phyloP scores from a whole-genome alignment of 768 basidiomycete species.

The Rhodosporidiobolus odoratus region DNA sequence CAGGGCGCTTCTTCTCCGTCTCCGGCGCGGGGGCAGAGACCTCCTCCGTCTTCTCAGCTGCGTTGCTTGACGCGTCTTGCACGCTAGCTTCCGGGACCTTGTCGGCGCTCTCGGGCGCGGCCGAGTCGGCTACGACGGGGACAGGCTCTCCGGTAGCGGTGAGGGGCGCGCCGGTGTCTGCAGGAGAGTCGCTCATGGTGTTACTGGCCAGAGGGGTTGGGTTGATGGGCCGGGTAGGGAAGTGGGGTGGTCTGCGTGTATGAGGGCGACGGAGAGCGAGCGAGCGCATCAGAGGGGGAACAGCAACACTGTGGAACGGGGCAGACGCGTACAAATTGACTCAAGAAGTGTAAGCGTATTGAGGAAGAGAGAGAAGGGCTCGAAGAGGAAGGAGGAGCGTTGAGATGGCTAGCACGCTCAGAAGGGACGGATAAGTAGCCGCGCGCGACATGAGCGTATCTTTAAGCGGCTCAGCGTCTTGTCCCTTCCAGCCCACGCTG shows the following conservation, averaged over 20 bases:
- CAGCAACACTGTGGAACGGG: not conserved
- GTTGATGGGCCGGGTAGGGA: not conserved
- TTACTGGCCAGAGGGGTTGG: not conserved
- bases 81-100: not conserved
- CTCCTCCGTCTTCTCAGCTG: not conserved
- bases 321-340: not conserved
- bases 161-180: not conserved
- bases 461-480: no score
- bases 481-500: no score
- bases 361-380: not conserved
- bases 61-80: not conserved
- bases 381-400: not conserved
- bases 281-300: not conserved
- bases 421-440: not conserved
- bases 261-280: not conserved
- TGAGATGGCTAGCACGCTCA: no score
- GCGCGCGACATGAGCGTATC: no score
- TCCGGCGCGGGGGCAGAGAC: not conserved
- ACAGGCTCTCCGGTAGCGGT: constrained; percentile 6
- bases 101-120: not conserved
- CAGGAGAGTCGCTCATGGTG: constrained; percentile 17
- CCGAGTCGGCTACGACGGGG: constrained; percentile 12
- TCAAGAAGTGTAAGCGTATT: not conserved
- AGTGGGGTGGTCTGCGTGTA: not conserved
- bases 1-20: constrained; percentile 14